These are phyloP conservation scores for Pholiota molesta DNA, from an alignment of 768 basidiomycete species.

Conservation along the genomic window DNA sequence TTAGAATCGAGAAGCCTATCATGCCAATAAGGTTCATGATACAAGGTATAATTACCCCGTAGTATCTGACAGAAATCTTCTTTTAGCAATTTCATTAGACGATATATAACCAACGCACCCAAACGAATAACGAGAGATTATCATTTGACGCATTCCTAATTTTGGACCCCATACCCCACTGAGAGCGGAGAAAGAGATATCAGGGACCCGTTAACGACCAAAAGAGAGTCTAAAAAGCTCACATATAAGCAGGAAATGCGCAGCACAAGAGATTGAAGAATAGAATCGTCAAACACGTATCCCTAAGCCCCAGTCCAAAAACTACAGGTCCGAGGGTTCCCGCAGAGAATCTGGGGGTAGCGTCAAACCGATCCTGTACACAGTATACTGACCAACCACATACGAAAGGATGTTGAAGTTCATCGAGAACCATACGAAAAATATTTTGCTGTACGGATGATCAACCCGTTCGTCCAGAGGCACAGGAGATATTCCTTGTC, in stretches of 20 bases:
- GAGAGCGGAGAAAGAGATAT: background rate
- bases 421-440: conserved; percentile 78
- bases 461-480: conserved; percentile 58
- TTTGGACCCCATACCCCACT: conserved; percentile 75
- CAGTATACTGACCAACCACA: conserved; percentile 15
- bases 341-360: conserved; percentile 54
- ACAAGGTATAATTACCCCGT: conserved; percentile 62
- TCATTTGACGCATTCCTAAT: conserved; percentile 87
- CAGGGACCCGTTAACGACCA: background rate
- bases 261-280: conserved; percentile 70
- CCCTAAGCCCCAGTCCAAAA: conserved; percentile 62
- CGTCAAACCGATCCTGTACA: background rate
- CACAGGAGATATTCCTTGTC: conserved; percentile 58
- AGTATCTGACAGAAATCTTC: conserved; percentile 29
- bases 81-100: background rate
- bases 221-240: conserved; percentile 10
- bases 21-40: conserved; percentile 65
- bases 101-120: conserved; percentile 28
- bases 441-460: conserved; percentile 65
- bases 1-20: conserved; percentile 72
- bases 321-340: conserved; percentile 67
- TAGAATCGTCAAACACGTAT: conserved; percentile 65
- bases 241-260: conserved; percentile 66
- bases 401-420: conserved; percentile 71
- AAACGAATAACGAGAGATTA: conserved; percentile 54